These are phyloP conservation scores for Pythium insidiosum DNA, from an alignment of 352 stramenopile species.

Conservation along the genomic window DNA sequence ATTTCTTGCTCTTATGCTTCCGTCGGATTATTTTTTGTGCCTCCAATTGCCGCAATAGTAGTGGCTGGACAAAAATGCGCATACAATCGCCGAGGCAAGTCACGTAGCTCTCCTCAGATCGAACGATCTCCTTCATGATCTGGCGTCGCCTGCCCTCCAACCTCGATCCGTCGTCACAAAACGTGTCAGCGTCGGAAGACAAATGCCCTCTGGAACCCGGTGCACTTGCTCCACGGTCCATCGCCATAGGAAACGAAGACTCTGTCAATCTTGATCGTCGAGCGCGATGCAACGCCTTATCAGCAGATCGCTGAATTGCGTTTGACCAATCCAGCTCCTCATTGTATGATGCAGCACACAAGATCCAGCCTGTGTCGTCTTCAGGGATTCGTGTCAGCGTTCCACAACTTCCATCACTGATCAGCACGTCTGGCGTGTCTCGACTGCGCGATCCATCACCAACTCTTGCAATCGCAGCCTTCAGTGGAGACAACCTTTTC, in stretches of 20 bases:
- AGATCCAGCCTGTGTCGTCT: constrained; percentile 53
- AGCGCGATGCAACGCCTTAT: constrained; percentile 52
- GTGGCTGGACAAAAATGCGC: constrained; percentile 71
- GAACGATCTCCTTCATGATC: constrained; percentile 81
- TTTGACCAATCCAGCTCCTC: constrained; percentile 59
- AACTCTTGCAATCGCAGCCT: constrained; percentile 31
- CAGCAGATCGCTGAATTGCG: constrained; percentile 58
- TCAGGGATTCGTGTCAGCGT: constrained; percentile 7
- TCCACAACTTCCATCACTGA: constrained; percentile 17
- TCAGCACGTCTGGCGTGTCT: constrained; percentile 18
- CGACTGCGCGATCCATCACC: constrained; percentile 26
- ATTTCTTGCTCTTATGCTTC: constrained; percentile 59
- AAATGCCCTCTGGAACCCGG: background rate
- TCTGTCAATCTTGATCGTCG: constrained; percentile 54
- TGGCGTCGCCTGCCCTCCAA: constrained; percentile 54
- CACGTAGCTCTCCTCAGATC: constrained; percentile 80
- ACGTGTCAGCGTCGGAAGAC: constrained; percentile 12
- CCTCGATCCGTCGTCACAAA: constrained; percentile 39
- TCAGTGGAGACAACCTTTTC: constrained; percentile 55
- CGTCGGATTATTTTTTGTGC: constrained; percentile 53
- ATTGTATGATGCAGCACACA: constrained; percentile 51
- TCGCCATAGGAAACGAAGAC: constrained; percentile 26
- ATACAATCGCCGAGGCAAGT: constrained; percentile 79
- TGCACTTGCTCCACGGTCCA: constrained; percentile 31
- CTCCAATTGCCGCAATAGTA: constrained; percentile 74